Conservation (phyloP, 345 rosid species). For the Conringia planisiliqua region DNA sequence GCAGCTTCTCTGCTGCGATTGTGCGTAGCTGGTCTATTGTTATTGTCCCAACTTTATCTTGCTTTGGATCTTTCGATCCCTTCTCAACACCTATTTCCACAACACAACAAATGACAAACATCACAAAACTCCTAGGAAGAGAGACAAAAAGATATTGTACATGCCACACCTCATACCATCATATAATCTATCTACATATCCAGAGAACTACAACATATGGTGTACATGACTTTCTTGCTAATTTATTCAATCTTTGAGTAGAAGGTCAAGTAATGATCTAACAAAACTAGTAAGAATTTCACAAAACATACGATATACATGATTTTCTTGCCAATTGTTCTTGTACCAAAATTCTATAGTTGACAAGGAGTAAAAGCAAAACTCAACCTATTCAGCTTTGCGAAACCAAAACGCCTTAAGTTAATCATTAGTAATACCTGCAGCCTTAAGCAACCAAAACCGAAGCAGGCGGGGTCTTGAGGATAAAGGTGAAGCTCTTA, state of each 20-base stretch:
- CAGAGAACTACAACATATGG: no score
- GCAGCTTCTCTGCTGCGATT: constrained; percentile 81
- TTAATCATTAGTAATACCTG: constrained; percentile 44
- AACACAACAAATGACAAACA: no score
- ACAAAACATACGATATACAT: background rate
- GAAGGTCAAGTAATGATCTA: background rate
- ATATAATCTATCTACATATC: no score
- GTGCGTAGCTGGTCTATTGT: constrained; percentile 63
- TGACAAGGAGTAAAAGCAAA: background rate
- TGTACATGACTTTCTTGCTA: background rate
- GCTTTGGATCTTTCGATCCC: constrained; percentile 74
- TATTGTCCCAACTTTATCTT: constrained; percentile 70
- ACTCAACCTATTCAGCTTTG: background rate
- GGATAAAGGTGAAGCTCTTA: constrained; percentile 88
- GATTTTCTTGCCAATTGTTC: background rate
- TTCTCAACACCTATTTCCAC: no score
- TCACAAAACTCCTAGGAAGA: no score
- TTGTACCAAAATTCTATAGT: background rate
- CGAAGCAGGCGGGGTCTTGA: constrained; percentile 97
- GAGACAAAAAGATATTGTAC: no score
- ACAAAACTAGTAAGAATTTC: background rate
- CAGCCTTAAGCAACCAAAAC: constrained; percentile 91
- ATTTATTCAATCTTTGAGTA: background rate
- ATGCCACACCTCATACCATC: no score
- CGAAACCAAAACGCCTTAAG: background rate